Base-by-base conservation (phyloP, 345 rosid genomes). In the Gossypioides kirkii region DNA sequence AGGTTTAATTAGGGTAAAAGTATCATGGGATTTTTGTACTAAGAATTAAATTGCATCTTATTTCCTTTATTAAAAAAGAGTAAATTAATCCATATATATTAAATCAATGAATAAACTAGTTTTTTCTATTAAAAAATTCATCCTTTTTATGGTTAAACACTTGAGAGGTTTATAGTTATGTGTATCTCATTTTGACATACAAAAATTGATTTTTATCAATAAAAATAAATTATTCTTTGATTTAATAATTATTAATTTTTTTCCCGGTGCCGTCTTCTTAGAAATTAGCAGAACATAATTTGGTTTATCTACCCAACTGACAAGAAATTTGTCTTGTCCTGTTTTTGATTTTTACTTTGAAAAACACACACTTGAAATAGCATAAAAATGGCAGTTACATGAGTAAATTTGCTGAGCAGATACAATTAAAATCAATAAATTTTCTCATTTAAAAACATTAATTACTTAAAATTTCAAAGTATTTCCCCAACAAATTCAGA, bases 351-450 rank as follows among this genome's bases (percentile, higher is more conserved):
- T 50, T 50, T 50, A 17, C 6, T 18, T 17, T 8, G 54, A 17
- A 17, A 50, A 50, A 50, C 38, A 32, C 7, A 4, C 6, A 32
- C 7, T 32, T 1, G 38, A 32, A 32, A 50, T 53, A 22, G 26
- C 7, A 38, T 53, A 8, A 72, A 75, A 73, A 69, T 61, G 73
- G 17, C 81, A 41, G 73, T 79, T 77, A 76, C 77, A 47, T 64
- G 56, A 64, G 54, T 77, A 73, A 74, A 65, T 71, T 73, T 60
- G 12, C 66, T 70, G 73, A 80, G 45, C 86, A 60, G 50, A 72
- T 46, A 13, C 28, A 74, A 75, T 78, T 43, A 82, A 79, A 79
- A 32, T 56, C 70, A 71, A 69, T 77, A 41, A 77, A 80, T 71
- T 75, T 69, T 62, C 56, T 18, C 55, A 61, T 82, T 52, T 26